Conservation (phyloP, 1,139 yeast species). For the Maudiozyma humilis region DNA sequence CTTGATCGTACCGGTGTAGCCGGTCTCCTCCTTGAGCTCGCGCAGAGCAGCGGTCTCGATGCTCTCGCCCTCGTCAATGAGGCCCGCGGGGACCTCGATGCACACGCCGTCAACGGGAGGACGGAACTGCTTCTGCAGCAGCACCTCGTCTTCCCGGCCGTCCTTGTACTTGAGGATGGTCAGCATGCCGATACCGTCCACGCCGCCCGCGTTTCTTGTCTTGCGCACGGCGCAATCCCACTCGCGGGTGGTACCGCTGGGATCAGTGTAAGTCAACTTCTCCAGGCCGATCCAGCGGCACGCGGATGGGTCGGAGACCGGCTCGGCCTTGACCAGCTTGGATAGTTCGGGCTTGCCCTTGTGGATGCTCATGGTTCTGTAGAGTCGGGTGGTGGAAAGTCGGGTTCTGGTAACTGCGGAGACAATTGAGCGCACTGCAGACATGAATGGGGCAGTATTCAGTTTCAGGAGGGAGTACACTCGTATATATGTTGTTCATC, state of each 20-base stretch:
- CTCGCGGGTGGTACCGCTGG: conserved; percentile 49
- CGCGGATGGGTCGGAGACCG: conserved; percentile 37
- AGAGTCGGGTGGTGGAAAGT: background rate
- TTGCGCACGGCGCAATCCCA: conserved; percentile 92
- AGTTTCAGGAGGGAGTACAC: no score
- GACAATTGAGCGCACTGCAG: no score
- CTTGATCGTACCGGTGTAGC: conserved; percentile 53
- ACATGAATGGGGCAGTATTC: no score
- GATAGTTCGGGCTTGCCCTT: conserved; percentile 35
- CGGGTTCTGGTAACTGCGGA: background rate
- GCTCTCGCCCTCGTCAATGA: conserved; percentile 76
- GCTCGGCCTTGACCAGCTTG: conserved; percentile 31
- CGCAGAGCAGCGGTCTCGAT: conserved; percentile 75
- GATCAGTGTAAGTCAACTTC: conserved; percentile 62
- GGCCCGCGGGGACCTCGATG: conserved; percentile 91
- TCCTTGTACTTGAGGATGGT: conserved; percentile 52
- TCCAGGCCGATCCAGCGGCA: conserved; percentile 51
- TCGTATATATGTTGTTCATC: no score
- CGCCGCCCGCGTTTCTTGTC: conserved; percentile 56
- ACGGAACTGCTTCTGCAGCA: conserved; percentile 80
- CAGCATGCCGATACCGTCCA: conserved; percentile 85
- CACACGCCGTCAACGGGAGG: conserved; percentile 87
- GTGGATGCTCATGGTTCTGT: conserved; percentile 20
- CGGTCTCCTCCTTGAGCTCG: conserved; percentile 87
- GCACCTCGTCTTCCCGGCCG: conserved; percentile 44